Evolutionary conservation across 129 eudicot species (phyloP).

Genomic region (Artemisia annua): DNA sequence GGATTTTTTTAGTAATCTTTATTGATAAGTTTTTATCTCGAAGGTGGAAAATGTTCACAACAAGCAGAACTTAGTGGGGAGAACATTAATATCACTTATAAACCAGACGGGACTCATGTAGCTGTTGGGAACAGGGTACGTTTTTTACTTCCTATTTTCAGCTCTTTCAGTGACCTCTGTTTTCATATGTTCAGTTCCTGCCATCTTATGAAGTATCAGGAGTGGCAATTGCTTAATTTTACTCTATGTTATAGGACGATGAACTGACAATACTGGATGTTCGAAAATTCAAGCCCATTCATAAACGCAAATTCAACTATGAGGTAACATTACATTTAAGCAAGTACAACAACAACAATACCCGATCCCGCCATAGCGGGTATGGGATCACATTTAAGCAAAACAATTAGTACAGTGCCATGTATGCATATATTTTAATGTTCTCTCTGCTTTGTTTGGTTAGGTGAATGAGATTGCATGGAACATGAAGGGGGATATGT

Average conservation of each 20-base stretch:
- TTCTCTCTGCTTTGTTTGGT: conserved; percentile 4
- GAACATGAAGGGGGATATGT: conserved; percentile 87
- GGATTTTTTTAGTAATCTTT: not conserved
- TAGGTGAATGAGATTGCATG: conserved; percentile 99
- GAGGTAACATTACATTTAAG: conserved; percentile 55
- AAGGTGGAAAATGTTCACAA: conserved; percentile 98
- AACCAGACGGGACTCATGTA: conserved; percentile 89
- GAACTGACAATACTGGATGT: conserved; percentile 97
- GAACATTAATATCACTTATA: conserved; percentile 92
- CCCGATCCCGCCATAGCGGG: no score
- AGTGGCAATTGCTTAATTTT: not conserved
- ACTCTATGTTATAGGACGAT: conserved; percentile 59
- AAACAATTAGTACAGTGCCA: no score
- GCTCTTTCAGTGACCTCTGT: not conserved
- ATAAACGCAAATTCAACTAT: conserved; percentile 87
- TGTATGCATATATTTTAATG: not conserved
- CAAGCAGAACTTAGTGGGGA: conserved; percentile 97
- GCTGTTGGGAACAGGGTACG: conserved; percentile 98
- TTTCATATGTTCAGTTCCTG: conserved; percentile 12
- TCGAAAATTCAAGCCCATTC: conserved; percentile 87
- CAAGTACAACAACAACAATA: not conserved
- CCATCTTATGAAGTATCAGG: conserved; percentile 11
- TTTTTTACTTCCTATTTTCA: not conserved
- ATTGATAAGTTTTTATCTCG: conserved; percentile 9
- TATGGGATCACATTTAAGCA: not conserved